Conservation (phyloP, 2,329 filamentous ascomycete genomes). For the Xylaria sp. region DNA sequence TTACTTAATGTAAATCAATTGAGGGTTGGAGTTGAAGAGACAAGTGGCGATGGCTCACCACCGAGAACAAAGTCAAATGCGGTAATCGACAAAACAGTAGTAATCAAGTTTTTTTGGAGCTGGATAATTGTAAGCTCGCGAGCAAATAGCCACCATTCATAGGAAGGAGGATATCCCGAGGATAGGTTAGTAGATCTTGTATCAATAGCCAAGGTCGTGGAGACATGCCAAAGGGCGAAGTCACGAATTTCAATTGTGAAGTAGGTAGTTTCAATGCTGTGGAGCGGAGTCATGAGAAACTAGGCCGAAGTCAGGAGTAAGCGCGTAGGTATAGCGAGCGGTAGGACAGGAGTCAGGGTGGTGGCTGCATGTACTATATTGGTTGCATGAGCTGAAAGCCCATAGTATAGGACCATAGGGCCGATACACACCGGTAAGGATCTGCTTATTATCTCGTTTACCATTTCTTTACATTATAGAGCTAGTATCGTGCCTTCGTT, state of each 20-base stretch:
- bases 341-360: background rate
- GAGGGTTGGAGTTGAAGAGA: too few relatives aligned
- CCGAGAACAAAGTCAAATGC: background rate
- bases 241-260: background rate
- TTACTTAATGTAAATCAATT: too few relatives aligned
- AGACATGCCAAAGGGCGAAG: too few relatives aligned
- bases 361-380: background rate
- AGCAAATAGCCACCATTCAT: too few relatives aligned
- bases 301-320: background rate
- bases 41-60: background rate
- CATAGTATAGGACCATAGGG: background rate
- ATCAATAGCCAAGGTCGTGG: background rate
- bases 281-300: background rate
- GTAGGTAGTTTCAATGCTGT: background rate
- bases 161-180: too few relatives aligned
- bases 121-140: too few relatives aligned
- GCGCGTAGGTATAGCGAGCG: background rate
- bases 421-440: background rate
- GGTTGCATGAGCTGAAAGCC: background rate
- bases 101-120: too few relatives aligned
- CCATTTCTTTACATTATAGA: background rate
- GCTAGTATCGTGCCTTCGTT: background rate
- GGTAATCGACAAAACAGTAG: too few relatives aligned
- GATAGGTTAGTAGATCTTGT: background rate
- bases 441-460: background rate